phyloP scores from a whole-genome alignment of 345 rosid species.

The Populus tremula region DNA sequence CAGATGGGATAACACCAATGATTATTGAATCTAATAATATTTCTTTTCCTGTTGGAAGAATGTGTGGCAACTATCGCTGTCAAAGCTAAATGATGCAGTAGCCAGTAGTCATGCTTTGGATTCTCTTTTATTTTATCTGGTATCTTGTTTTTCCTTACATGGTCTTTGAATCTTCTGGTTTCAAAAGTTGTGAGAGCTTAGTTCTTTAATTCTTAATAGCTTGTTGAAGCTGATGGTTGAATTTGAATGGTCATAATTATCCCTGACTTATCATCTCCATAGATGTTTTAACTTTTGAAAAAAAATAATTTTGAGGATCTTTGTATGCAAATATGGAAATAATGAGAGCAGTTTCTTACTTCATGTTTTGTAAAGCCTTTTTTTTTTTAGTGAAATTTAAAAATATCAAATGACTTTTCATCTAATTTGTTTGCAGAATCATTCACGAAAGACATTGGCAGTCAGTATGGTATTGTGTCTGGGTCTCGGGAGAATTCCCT shows the following conservation, averaged over 20 bases:
- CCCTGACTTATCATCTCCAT: background rate
- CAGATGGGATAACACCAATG: too few species aligned
- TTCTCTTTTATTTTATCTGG: background rate
- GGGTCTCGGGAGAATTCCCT: constrained; percentile 90
- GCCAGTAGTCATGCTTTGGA: too few species aligned
- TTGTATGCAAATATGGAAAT: background rate
- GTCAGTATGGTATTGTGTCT: constrained; percentile 77
- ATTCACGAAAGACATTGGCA: constrained; percentile 70
- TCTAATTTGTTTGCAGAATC: constrained; percentile 49
- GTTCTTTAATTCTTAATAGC: background rate
- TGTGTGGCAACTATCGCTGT: too few species aligned
- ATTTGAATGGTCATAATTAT: background rate
- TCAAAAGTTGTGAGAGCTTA: background rate
- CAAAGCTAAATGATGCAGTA: too few species aligned
- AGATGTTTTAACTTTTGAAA: background rate
- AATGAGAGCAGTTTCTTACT: background rate
- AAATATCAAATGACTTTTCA: background rate
- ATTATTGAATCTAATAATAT: too few species aligned
- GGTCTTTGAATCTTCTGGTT: background rate
- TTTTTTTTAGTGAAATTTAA: background rate
- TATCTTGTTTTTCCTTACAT: background rate
- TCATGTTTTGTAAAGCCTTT: too few species aligned
- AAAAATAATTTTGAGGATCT: background rate
- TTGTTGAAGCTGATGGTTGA: background rate
- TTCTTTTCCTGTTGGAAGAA: too few species aligned